Base-by-base conservation (phyloP, 768 basidiomycete genomes). In the Tylopilus felleus region DNA sequence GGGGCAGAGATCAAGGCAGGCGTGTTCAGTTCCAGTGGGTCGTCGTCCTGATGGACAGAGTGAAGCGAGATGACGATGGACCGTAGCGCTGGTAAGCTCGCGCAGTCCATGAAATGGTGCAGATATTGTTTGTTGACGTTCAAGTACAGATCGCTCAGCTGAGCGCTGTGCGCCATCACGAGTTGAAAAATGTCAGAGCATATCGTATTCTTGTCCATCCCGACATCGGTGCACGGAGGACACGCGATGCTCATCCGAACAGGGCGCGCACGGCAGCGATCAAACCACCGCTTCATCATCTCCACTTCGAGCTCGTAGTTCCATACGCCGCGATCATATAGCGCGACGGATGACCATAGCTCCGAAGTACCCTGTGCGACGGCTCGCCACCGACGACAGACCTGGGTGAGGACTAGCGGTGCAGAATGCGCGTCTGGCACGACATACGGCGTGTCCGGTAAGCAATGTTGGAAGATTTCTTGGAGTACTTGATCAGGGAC, bases 401-500 rank as follows among this genome's bases (percentile, higher is more conserved):
- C 60, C 19, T 63, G 71, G 1, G 68, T 63, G 36, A 74, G 66
- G 36, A 73, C 51, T 8, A 74, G 51, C 4, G 73, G 73, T 27
- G 70, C 68, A 7, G 58, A 52, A 45, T 29, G 55, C 7, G 50
- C 44, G 22, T 59, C 35, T 2, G 69, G 72, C 4, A 57, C 48
- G 49, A 62, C n/a, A 48, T 62, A 71, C 17, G 48, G 48, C 12
- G 51, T 56, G 19, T 65, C 58, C 0, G 60, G 70, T 2, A 70
- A 28, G 25, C 68, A 73, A 31, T 46, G 55, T 43, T 51, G 57
- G 28, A 71, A 71, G 25, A 73, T 68, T 28, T 70, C 66, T 51
- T 71, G 67, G 5, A 71, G 59, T 0, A 73, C 19, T 52, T 73
- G 71, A 27, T 68, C 60, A 38, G 71, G 71, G 39, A 71, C 44